Base-by-base conservation (phyloP, 179 eudicot species). In the Spergularia azorica region DNA sequence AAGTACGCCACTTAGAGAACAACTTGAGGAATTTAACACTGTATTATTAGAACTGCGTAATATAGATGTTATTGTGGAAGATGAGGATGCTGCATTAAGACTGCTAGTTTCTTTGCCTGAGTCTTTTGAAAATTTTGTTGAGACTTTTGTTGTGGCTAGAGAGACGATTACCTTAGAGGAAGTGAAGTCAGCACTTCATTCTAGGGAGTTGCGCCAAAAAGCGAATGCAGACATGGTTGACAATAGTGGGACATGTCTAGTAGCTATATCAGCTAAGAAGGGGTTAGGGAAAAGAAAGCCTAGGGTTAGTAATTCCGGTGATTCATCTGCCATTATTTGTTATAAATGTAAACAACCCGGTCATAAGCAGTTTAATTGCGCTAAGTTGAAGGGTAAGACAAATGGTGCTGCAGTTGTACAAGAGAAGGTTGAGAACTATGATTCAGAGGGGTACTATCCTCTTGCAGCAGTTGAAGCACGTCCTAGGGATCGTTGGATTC, bases 161-260 rank as follows among this genome's bases (percentile, higher is more conserved):
- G 46, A 54, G 11, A 51, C 16, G 6, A 1, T 70, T 6, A 52
- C 60, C 17, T 20, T 70, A 70, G 62, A 56, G 9, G 26, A 15
- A 14, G 74, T 70, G 15, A 71, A 55, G 63, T 55, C 74, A 16
- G 2, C 74, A 71, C 51, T 71, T 36, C 9, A 9, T 32, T 54
- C 74, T 55, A 55, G 74, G 63, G 50, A 71, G 3, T 69, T 20
- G 60, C 57, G 71, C 9, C 57, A 46, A 1, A 46, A 67, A 13
- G 71, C 71, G 48, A 18, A 6, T 9, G 12, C 12, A 7, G 71
- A 67, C 5, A 10, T 43, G 11, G 6, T 14, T 6, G 43, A 13
- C 15, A 15, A 63, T 63, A 26, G 4, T 2, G 15, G 70, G 70
- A 8, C 38, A 11, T 0, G 64, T 2, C 5, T 17, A 18, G 7